These are phyloP conservation scores for Discostella stelligeroides DNA, from an alignment of 108 stramenopile genomes.

Conservation along the genomic window DNA sequence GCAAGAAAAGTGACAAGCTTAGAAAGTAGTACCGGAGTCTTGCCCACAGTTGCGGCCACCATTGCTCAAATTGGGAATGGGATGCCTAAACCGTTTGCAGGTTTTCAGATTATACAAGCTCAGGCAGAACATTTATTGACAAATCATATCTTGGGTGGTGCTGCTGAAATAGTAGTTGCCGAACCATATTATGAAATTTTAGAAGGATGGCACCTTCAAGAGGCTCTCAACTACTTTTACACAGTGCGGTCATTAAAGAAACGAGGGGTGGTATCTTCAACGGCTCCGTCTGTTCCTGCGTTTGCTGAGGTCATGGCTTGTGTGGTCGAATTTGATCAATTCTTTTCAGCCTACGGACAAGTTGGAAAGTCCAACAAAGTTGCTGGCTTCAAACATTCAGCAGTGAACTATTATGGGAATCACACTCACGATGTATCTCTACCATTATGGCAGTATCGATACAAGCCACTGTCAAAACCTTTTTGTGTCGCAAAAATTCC, in stretches of 20 bases:
- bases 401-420: constrained; percentile 56
- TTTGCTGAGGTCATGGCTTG: constrained; percentile 66
- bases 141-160: constrained; percentile 40
- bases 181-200: constrained; percentile 82
- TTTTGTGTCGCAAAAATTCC: constrained; percentile 54
- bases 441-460: constrained; percentile 71
- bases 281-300: constrained; percentile 55
- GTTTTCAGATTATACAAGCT: constrained; percentile 55
- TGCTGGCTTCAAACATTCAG: constrained; percentile 61
- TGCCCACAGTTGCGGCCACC: constrained; percentile 61
- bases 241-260: constrained; percentile 52
- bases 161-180: constrained; percentile 64
- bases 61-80: constrained; percentile 73
- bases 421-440: constrained; percentile 56
- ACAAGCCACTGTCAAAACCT: constrained; percentile 47
- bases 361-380: constrained; percentile 50
- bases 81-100: constrained; percentile 26
- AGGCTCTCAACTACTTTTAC: constrained; percentile 78
- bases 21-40: constrained; percentile 55
- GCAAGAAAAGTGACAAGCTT: constrained; percentile 64
- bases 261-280: constrained; percentile 41
- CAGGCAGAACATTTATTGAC: constrained; percentile 52
- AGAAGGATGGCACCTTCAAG: constrained; percentile 75
- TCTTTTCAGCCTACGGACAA: constrained; percentile 49
- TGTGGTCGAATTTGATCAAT: constrained; percentile 61